Conservation (phyloP, 202 grass and related monocot genomes). For the Elaeis oleifera region DNA sequence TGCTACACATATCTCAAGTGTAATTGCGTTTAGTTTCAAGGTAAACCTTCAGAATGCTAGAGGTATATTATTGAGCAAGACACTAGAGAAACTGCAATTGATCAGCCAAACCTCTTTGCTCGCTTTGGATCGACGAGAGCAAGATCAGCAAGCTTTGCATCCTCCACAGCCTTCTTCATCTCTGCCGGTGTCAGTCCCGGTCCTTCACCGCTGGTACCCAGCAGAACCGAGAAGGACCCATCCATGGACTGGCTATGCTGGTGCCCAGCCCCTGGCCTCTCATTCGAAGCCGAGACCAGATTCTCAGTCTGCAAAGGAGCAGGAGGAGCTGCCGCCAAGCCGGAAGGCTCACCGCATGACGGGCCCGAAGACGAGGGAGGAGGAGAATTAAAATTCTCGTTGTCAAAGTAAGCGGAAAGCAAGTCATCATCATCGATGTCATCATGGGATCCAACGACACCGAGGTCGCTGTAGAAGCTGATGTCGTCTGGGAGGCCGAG, state of each 20-base stretch:
- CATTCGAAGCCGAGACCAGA: neutral
- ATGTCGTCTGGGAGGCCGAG: conserved; percentile 74
- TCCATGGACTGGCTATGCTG: conserved; percentile 83
- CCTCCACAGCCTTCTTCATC: conserved; percentile 71
- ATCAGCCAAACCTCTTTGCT: conserved; percentile 58
- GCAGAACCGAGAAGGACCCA: conserved; percentile 48
- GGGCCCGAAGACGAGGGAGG: conserved; percentile 25
- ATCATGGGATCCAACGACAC: conserved; percentile 38
- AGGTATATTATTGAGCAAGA: neutral
- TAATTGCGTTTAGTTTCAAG: too few species aligned
- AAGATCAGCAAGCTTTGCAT: conserved; percentile 74
- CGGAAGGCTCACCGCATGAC: conserved; percentile 16
- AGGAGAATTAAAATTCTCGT: conserved; percentile 62
- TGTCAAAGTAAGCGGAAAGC: conserved; percentile 74
- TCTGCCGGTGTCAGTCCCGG: conserved; percentile 49
- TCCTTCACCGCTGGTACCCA: conserved; percentile 43
- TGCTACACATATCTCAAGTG: too few species aligned
- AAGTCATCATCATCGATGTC: conserved; percentile 90
- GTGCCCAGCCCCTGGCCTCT: conserved; percentile 41
- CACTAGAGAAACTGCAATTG: too few species aligned
- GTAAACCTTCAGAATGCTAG: too few species aligned
- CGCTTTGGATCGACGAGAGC: conserved; percentile 87
- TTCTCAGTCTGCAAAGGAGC: conserved; percentile 10
- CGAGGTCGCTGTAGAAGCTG: conserved; percentile 33
- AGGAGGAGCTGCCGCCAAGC: conserved; percentile 13